phyloP scores from a whole-genome alignment of 179 eudicot species.

The Corrigiola litoralis region DNA sequence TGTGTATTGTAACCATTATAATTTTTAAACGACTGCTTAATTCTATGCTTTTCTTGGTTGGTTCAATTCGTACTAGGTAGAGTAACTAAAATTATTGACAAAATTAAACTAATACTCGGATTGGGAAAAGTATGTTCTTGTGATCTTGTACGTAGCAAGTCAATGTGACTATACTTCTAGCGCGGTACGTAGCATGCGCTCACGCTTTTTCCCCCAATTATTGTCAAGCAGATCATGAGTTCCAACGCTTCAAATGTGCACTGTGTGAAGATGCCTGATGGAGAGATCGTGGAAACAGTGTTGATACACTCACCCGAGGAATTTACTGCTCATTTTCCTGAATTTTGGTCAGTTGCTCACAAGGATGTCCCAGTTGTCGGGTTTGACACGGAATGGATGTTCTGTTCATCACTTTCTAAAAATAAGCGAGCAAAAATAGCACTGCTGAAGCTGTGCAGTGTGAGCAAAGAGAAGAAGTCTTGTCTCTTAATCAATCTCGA shows the following conservation, averaged over 20 bases:
- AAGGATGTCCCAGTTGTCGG: background rate
- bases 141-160: no score
- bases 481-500: background rate
- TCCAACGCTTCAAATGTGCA: background rate
- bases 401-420: background rate
- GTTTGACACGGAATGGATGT: background rate
- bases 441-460: background rate
- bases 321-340: background rate
- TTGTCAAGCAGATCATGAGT: background rate
- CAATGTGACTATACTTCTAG: no score
- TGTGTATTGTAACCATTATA: no score
- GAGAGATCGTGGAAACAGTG: background rate
- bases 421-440: background rate
- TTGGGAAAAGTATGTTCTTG: no score
- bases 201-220: no score
- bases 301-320: background rate
- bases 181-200: no score
- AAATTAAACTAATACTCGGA: no score
- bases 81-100: no score
- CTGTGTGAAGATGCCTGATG: background rate
- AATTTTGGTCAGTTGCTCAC: background rate
- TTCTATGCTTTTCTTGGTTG: no score
- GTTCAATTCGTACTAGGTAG: no score
- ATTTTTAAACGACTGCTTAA: no score
- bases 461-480: background rate